These are phyloP conservation scores for Pleurotus djamor DNA, from an alignment of 768 basidiomycete genomes.

Conservation along the genomic window DNA sequence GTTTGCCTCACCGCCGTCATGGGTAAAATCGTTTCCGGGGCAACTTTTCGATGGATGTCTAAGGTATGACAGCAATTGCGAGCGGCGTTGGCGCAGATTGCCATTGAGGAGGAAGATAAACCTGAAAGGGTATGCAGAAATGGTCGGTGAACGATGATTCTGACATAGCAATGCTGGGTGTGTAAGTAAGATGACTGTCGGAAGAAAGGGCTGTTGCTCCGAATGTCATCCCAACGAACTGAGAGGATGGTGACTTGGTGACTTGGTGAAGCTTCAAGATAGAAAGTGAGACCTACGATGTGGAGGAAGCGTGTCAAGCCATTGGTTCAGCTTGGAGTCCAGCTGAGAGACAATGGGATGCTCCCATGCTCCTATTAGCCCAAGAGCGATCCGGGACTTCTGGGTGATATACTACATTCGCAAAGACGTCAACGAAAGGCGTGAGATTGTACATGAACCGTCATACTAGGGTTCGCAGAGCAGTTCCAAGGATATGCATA, in stretches of 20 bases:
- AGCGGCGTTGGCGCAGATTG: conserved; percentile 79
- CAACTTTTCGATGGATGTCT: conserved; percentile 38
- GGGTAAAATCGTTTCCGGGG: no score
- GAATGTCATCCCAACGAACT: conserved; percentile 57
- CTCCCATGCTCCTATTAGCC: conserved; percentile 57
- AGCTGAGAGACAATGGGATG: conserved; percentile 66
- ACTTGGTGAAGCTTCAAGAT: neutral
- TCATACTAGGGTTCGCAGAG: conserved; percentile 56
- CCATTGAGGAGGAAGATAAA: conserved; percentile 61
- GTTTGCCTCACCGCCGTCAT: no score
- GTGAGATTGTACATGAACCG: neutral
- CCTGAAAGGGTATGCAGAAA: conserved; percentile 57
- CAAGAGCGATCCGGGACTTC: conserved; percentile 52
- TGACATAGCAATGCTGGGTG: conserved; percentile 48
- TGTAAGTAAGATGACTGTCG: conserved; percentile 62
- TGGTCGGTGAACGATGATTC: conserved; percentile 76
- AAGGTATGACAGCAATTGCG: conserved; percentile 77
- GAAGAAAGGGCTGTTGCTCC: conserved; percentile 42
- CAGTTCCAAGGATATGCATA: conserved; percentile 57
- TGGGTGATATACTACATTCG: conserved; percentile 65
- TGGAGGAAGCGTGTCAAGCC: conserved; percentile 66
- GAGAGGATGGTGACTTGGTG: neutral
- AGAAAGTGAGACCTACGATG: conserved; percentile 36
- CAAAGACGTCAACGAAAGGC: neutral
- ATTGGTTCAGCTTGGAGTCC: conserved; percentile 69